A percentile compares a stretch with the other conserved stretches of the same genome.
phyloP scores from a whole-genome alignment of 140 eudicot genomes.

The Stevia rebaudiana region DNA sequence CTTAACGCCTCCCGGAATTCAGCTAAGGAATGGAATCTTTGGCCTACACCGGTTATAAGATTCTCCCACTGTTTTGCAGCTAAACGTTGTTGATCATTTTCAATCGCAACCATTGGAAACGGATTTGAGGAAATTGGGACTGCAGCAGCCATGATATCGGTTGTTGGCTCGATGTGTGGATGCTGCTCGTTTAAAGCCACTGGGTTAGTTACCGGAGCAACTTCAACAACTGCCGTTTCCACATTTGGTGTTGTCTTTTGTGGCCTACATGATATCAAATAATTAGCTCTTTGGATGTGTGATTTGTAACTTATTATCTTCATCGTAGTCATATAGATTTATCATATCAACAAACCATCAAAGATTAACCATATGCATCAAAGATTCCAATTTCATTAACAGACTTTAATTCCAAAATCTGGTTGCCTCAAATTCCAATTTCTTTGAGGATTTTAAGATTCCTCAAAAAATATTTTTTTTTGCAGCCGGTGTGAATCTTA shows the following conservation, averaged over 20 bases:
- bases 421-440: background rate
- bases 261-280: constrained; percentile 27
- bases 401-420: background rate
- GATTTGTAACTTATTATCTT: too few species aligned
- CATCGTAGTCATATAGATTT: too few species aligned
- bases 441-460: background rate
- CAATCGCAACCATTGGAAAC: constrained; percentile 15
- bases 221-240: constrained; percentile 17
- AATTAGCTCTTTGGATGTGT: background rate
- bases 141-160: constrained; percentile 23
- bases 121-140: constrained; percentile 37
- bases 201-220: constrained; percentile 5
- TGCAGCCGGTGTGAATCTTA: background rate
- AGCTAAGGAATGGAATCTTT: constrained; percentile 34
- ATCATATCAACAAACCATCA: too few species aligned
- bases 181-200: constrained; percentile 22
- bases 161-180: constrained; percentile 21
- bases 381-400: background rate
- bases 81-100: constrained; percentile 29
- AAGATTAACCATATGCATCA: background rate
- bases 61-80: constrained; percentile 47
- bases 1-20: constrained; percentile 41
- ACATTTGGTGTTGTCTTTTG: constrained; percentile 27
- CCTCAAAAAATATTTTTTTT: background rate
- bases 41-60: constrained; percentile 44